phyloP scores from a whole-genome alignment of 1,139 yeast genomes.

The Geotrichum macrosporum region DNA sequence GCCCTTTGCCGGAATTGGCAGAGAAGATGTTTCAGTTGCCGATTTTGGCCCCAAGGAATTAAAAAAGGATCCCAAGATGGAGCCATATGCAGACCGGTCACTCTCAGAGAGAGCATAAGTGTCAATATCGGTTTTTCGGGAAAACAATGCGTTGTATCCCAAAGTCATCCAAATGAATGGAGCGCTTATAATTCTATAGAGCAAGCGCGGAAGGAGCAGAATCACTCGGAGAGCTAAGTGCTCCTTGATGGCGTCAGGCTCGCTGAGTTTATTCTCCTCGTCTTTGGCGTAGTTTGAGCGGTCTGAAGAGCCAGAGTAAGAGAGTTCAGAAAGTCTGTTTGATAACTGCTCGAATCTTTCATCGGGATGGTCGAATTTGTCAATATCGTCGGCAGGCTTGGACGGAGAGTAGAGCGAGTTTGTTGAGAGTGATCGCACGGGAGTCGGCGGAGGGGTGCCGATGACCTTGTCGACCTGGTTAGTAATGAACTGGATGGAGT shows the following conservation, averaged over 20 bases:
- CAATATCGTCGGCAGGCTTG: background rate
- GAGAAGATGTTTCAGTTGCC: background rate
- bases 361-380: too few relatives aligned
- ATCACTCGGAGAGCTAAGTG: background rate
- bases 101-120: too few relatives aligned
- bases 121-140: background rate
- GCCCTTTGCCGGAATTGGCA: background rate
- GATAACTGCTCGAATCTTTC: background rate
- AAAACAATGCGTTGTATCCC: background rate
- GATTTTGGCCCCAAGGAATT: background rate
- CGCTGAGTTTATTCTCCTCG: background rate
- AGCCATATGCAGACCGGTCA: conserved; percentile 2
- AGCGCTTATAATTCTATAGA: background rate
- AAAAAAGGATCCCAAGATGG: conserved; percentile 8
- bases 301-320: background rate
- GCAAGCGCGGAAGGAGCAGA: background rate
- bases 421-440: conserved; percentile 12
- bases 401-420: conserved; percentile 1
- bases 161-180: conserved; percentile 5
- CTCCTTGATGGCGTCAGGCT: background rate
- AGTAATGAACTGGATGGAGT: conserved; percentile 35
- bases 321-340: background rate
- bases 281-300: background rate
- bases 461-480: conserved; percentile 34
- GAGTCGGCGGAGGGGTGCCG: conserved; percentile 26